Conservation (phyloP, 139 green algal genomes). For the Diplosphaera chodatii region DNA sequence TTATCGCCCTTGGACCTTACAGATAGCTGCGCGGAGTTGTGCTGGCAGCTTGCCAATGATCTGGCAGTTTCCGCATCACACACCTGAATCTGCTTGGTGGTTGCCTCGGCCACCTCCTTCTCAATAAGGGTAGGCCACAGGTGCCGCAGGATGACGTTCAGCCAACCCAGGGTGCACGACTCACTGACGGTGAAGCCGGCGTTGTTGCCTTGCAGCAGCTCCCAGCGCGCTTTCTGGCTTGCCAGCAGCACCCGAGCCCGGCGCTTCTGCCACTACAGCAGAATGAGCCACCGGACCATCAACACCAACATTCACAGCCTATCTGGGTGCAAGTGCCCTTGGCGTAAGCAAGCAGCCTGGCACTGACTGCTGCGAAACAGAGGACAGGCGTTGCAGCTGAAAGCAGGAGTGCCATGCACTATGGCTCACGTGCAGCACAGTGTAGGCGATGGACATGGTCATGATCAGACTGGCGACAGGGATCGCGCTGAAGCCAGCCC, state of each 20-base stretch:
- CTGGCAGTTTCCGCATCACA: too few relatives aligned
- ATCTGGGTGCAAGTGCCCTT: too few relatives aligned
- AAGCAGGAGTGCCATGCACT: too few relatives aligned
- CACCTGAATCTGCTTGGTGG: slow-evolving; percentile 7
- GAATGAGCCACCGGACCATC: too few relatives aligned
- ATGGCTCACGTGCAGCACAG: background rate
- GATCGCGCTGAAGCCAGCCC: background rate
- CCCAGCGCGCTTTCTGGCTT: background rate
- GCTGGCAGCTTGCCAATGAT: too few relatives aligned
- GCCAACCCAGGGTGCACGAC: slow-evolving; percentile 16
- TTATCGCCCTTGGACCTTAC: too few relatives aligned
- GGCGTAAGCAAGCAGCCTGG: too few relatives aligned
- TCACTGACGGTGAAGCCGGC: slow-evolving; percentile 13
- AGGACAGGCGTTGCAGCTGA: too few relatives aligned
- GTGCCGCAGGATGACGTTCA: slow-evolving; percentile 16
- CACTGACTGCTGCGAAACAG: too few relatives aligned
- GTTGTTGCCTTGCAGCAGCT: background rate
- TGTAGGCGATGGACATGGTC: background rate
- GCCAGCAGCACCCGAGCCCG: background rate
- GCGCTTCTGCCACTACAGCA: background rate
- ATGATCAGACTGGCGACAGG: background rate
- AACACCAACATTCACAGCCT: too few relatives aligned
- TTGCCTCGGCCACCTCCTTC: slow-evolving; percentile 10
- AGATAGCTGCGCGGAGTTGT: too few relatives aligned
- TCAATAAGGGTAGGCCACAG: slow-evolving; percentile 17